Evolutionary conservation across 441 rosid species (phyloP).

Genomic region (Omphalea diandra): DNA sequence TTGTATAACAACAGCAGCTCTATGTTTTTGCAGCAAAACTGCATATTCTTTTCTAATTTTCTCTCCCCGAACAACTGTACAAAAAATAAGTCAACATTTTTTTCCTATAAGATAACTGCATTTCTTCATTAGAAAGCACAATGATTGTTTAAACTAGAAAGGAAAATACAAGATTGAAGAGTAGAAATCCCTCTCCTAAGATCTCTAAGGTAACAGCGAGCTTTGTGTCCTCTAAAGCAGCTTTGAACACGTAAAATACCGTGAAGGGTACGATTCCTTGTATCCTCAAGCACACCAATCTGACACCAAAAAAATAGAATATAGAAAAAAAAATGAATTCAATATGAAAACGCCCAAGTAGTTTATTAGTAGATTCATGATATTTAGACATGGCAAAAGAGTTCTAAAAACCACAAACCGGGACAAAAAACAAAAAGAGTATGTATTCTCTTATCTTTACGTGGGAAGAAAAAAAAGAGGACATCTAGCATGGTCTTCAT

Average conservation of each 20-base stretch:
- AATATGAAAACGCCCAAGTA: neutral
- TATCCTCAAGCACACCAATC: conserved; percentile 98
- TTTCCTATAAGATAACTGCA: neutral
- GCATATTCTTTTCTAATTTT: conserved; percentile 66
- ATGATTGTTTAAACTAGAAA: conserved; percentile 13
- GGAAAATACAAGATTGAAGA: conserved; percentile 79
- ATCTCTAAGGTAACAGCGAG: conserved; percentile 60
- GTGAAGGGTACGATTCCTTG: conserved; percentile 92
- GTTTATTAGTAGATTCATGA: neutral
- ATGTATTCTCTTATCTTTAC: neutral
- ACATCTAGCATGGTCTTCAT: too few species aligned
- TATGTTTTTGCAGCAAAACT: conserved; percentile 55
- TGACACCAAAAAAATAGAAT: conserved; percentile 30
- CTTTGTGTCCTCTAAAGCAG: conserved; percentile 92
- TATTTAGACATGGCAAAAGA: neutral
- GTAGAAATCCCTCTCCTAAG: conserved; percentile 60
- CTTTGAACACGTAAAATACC: conserved; percentile 95
- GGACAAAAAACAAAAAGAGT: neutral
- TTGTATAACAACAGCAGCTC: conserved; percentile 89
- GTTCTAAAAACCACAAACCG: neutral
- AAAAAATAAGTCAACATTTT: conserved; percentile 14
- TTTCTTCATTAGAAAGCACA: neutral
- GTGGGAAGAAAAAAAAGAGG: neutral
- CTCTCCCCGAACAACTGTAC: conserved; percentile 78
- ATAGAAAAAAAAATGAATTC: neutral